A percentile compares a stretch with the other conserved stretches of the same genome.
phyloP scores from a whole-genome alignment of 1,139 yeast genomes.

The Diutina pseudorugosa region DNA sequence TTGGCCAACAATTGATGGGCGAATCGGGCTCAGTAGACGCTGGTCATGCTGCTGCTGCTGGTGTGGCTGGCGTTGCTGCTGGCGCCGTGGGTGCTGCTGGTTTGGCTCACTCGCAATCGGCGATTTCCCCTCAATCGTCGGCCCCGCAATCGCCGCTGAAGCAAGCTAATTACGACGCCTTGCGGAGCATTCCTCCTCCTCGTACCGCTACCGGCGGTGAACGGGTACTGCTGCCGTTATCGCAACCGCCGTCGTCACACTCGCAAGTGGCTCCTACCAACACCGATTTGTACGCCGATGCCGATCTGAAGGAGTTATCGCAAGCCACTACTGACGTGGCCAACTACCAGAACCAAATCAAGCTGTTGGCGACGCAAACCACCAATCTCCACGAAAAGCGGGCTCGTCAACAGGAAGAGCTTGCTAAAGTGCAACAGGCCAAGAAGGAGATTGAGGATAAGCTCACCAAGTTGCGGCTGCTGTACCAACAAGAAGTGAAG shows the following conservation, averaged over 20 bases:
- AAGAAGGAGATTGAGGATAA: conserved; percentile 66
- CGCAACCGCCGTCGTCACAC: not conserved
- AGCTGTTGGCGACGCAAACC: conserved; percentile 67
- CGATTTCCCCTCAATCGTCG: not conserved
- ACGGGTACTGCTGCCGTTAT: not conserved
- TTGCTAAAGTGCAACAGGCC: conserved; percentile 47
- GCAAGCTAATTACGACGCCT: conserved; percentile 31
- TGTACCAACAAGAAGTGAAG: conserved; percentile 69
- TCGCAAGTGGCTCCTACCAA: conserved; percentile 11
- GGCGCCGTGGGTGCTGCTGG: not conserved
- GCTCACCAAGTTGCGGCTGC: conserved; percentile 49
- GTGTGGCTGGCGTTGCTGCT: not conserved
- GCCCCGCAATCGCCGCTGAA: conserved; percentile 10
- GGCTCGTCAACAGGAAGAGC: conserved; percentile 64
- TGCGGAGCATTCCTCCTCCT: conserved; percentile 38
- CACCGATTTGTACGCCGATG: conserved; percentile 44
- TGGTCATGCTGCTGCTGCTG: not conserved
- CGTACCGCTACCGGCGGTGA: conserved; percentile 11
- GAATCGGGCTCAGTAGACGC: not conserved
- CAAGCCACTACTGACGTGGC: conserved; percentile 80
- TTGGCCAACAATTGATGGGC: conserved; percentile 44
- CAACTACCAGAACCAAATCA: conserved; percentile 74
- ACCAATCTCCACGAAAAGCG: conserved; percentile 59
- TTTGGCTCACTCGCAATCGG: not conserved
- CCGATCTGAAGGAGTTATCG: conserved; percentile 56